Conservation (phyloP, 768 basidiomycete species). For the Phaeotremella skinneri region DNA sequence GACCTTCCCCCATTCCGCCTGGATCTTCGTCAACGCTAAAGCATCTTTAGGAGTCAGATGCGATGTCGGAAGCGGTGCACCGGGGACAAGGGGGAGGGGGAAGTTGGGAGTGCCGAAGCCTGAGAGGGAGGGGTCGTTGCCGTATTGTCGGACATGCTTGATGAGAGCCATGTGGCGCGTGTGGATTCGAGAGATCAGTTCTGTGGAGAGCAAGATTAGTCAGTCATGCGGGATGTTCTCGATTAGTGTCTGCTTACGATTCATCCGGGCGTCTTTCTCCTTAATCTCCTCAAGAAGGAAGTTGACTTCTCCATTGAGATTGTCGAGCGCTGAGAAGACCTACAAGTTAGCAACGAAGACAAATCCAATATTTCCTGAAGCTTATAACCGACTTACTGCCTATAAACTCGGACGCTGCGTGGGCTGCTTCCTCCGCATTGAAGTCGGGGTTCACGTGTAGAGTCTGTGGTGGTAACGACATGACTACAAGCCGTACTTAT, state of each 20-base stretch:
- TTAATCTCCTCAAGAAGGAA: slow-evolving; percentile 48
- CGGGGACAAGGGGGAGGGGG: slow-evolving; percentile 24
- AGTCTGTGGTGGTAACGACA: slow-evolving; percentile 3
- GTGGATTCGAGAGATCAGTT: slow-evolving; percentile 35
- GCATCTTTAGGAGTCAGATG: slow-evolving; percentile 40
- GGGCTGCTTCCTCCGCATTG: slow-evolving; percentile 45
- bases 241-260: slow-evolving; percentile 27
- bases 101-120: slow-evolving; percentile 21
- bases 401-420: slow-evolving; percentile 40
- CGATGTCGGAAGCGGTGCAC: slow-evolving; percentile 24
- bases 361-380: background rate
- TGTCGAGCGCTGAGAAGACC: slow-evolving; percentile 38
- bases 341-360: slow-evolving; percentile 1
- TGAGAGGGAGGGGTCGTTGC: background rate
- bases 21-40: slow-evolving; percentile 38
- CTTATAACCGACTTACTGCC: slow-evolving; percentile 24
- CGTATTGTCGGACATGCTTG: slow-evolving; percentile 20
- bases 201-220: slow-evolving; percentile 9
- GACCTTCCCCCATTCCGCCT: slow-evolving; percentile 46
- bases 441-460: slow-evolving; percentile 35
- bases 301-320: slow-evolving; percentile 43
- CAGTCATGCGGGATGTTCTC: background rate
- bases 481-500: background rate
- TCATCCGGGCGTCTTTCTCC: slow-evolving; percentile 43
- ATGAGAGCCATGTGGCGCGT: slow-evolving; percentile 37